Percentiles rank a stretch among this genome's conserved stretches.
Conservation (phyloP, 2,329 filamentous ascomycete species). For the Aspergillus pseudoterreus region DNA sequence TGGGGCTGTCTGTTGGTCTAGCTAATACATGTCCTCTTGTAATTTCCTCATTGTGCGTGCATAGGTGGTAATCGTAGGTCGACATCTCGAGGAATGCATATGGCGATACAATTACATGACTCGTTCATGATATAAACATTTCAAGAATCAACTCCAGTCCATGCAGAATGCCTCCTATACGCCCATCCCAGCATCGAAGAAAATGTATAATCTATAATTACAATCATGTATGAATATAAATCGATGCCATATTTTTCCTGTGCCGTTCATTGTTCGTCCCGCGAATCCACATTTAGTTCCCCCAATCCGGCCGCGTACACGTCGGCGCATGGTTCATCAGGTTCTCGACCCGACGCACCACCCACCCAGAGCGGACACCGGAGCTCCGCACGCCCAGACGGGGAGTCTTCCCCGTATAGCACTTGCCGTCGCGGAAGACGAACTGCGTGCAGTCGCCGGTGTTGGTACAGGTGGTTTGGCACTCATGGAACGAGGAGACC, state of each 20-base stretch:
- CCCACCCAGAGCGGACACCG: conserved; percentile 30
- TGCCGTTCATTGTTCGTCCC: no score
- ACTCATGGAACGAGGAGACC: conserved; percentile 27
- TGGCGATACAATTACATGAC: no score
- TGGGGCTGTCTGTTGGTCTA: not conserved
- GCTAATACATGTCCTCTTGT: no score
- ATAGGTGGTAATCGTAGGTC: no score
- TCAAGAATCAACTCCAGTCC: not conserved
- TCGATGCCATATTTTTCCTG: not conserved
- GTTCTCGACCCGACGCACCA: conserved; percentile 24
- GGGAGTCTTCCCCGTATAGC: conserved; percentile 29
- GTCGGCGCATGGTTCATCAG: conserved; percentile 25
- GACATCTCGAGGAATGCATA: no score
- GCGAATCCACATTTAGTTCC: conserved; percentile 9
- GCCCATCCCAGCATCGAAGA: not conserved
- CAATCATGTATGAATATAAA: not conserved
- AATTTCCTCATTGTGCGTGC: no score
- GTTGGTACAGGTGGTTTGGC: conserved; percentile 25
- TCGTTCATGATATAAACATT: no score
- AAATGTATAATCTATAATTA: not conserved
- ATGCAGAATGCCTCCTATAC: not conserved
- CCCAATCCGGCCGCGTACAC: conserved; percentile 27
- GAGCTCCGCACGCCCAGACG: conserved; percentile 25
- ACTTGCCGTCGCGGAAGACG: conserved; percentile 24
- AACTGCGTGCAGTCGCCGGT: conserved; percentile 30